These are phyloP conservation scores for Xenosphaeropsis pyriputrescens DNA, from an alignment of 2,329 filamentous ascomycete species.

Conservation along the genomic window DNA sequence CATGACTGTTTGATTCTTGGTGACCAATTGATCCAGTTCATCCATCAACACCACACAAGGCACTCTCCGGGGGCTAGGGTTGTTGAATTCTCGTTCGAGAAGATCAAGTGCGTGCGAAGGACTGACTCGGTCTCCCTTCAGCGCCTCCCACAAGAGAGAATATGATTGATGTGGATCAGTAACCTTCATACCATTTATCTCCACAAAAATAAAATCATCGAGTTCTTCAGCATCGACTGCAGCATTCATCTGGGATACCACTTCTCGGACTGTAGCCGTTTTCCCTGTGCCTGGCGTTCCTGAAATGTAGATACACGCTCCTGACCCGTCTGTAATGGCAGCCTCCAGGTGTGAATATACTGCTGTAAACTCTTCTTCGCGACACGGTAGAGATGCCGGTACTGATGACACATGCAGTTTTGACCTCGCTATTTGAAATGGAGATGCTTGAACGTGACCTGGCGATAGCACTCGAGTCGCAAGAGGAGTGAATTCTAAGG, in stretches of 20 bases:
- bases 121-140: constrained; percentile 85
- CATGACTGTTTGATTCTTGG: constrained; percentile 99
- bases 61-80: constrained; percentile 77
- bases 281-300: constrained; percentile 97
- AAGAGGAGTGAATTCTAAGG: constrained; percentile 89
- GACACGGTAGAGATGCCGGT: constrained; percentile 75
- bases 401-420: constrained; percentile 90
- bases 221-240: constrained; percentile 80
- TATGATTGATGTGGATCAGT: constrained; percentile 97
- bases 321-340: constrained; percentile 84
- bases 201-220: constrained; percentile 97
- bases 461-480: constrained; percentile 75
- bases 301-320: constrained; percentile 96
- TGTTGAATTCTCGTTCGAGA: constrained; percentile 81
- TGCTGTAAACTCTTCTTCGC: constrained; percentile 78
- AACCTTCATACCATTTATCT: constrained; percentile 99
- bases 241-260: constrained; percentile 78
- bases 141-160: constrained; percentile 84
- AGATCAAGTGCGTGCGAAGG: constrained; percentile 84
- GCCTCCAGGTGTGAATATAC: constrained; percentile 91
- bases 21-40: constrained; percentile 93
- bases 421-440: constrained; percentile 80
- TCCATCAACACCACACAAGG: constrained; percentile 98
- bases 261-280: constrained; percentile 92
- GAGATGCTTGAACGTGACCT: constrained; percentile 60